Evolutionary conservation across 371 early-diverging fungal species (phyloP).

Genomic region (Syncephalastrum monosporum): DNA sequence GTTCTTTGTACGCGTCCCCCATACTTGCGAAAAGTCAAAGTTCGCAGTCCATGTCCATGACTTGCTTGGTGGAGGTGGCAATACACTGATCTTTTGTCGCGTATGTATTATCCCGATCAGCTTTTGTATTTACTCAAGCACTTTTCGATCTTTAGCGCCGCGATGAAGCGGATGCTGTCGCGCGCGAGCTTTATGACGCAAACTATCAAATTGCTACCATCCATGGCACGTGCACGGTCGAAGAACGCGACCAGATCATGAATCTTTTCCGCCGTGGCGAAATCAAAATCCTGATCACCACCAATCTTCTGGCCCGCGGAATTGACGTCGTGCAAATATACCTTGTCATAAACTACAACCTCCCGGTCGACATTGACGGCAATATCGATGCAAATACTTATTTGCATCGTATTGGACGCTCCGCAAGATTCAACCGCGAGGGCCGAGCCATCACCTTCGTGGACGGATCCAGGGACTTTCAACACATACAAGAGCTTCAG

Average conservation of each 20-base stretch:
- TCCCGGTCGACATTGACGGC: conserved; percentile 44
- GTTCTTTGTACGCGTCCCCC: too few species aligned
- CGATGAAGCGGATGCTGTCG: conserved; percentile 81
- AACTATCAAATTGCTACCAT: conserved; percentile 82
- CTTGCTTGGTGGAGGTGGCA: too few species aligned
- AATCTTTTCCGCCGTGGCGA: conserved; percentile 87
- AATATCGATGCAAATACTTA: conserved; percentile 91
- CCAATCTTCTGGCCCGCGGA: conserved; percentile 96
- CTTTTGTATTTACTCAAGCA: too few species aligned
- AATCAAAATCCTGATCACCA: conserved; percentile 93
- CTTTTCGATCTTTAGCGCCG: conserved; percentile 41
- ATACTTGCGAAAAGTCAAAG: too few species aligned
- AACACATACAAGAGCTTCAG: too few species aligned
- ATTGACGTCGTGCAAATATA: conserved; percentile 81
- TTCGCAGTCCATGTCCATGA: too few species aligned
- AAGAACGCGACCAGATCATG: conserved; percentile 88
- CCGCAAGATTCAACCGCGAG: conserved; percentile 95
- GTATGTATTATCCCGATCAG: too few species aligned
- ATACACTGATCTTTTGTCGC: too few species aligned
- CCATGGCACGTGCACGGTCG: conserved; percentile 82
- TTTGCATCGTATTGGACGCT: conserved; percentile 97
- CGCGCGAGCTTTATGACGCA: conserved; percentile 68
- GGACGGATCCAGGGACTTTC: conserved; percentile 22
- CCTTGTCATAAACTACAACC: conserved; percentile 34
- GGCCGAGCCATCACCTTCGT: conserved; percentile 97